Conservation (phyloP, 345 rosid genomes). For the Durio zibethinus region DNA sequence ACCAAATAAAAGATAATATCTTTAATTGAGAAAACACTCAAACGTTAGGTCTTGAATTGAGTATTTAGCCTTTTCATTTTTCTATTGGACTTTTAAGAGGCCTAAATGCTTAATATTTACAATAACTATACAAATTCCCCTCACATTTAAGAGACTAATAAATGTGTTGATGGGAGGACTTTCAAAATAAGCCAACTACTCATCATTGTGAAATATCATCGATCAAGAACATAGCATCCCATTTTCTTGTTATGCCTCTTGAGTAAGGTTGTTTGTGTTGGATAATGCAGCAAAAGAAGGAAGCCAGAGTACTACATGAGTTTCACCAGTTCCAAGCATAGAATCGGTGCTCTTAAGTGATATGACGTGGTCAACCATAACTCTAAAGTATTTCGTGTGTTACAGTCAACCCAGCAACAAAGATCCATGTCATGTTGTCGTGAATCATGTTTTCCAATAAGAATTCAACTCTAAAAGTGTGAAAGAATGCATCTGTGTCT, state of each 20-base stretch:
- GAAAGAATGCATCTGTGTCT: constrained; percentile 87
- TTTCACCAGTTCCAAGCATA: constrained; percentile 72
- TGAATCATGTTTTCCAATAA: constrained; percentile 66
- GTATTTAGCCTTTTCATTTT: no score
- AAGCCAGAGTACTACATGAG: constrained; percentile 78
- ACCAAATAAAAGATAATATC: no score
- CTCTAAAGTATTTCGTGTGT: constrained; percentile 88
- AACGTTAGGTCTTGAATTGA: no score
- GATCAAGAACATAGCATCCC: not conserved
- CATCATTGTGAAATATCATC: no score
- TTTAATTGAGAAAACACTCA: no score
- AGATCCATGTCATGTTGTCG: constrained; percentile 99
- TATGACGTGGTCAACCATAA: constrained; percentile 74
- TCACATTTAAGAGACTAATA: no score
- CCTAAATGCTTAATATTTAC: no score
- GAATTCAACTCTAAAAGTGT: constrained; percentile 80
- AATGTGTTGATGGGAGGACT: no score
- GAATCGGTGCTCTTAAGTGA: constrained; percentile 63
- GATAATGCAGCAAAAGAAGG: constrained; percentile 50
- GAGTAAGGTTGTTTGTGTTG: constrained; percentile 22
- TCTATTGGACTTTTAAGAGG: no score
- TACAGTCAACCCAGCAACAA: constrained; percentile 76
- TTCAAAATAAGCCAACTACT: no score
- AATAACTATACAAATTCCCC: no score
- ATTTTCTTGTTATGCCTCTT: constrained; percentile 21